Percentiles rank a stretch among this genome's conserved stretches.
phyloP scores from a whole-genome alignment of 2,329 filamentous ascomycete species.

The Colletotrichum sansevieriae region DNA sequence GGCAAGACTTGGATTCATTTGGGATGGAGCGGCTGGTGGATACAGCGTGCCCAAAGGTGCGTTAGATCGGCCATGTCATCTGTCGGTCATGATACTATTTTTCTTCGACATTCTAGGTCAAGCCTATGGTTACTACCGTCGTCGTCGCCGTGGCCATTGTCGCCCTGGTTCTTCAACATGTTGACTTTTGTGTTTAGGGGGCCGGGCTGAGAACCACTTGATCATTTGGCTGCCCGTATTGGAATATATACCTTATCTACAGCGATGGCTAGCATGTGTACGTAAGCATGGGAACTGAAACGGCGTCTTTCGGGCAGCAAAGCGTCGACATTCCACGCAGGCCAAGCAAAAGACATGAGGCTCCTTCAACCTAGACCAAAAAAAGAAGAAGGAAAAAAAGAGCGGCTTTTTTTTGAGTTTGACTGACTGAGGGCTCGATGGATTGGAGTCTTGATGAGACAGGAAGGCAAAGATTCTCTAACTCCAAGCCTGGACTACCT shows the following conservation, averaged over 20 bases:
- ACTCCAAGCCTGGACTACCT: no score
- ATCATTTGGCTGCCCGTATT: not conserved
- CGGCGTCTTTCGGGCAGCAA: not conserved
- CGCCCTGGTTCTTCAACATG: constrained; percentile 7
- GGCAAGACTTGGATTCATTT: constrained; percentile 6
- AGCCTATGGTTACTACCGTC: not conserved
- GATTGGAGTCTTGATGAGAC: not conserved
- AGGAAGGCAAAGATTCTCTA: not conserved
- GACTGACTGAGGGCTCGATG: not conserved
- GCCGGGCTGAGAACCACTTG: not conserved
- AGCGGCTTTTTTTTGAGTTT: not conserved
- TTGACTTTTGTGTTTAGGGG: not conserved
- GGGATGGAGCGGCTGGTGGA: not conserved
- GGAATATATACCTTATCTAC: not conserved
- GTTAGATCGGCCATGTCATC: constrained; percentile 11
- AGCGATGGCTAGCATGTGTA: not conserved
- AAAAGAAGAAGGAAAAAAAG: not conserved
- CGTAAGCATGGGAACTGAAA: constrained; percentile 18
- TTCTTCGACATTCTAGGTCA: constrained; percentile 8
- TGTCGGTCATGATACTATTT: constrained; percentile 8
- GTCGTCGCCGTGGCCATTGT: not conserved
- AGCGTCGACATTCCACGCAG: constrained; percentile 6
- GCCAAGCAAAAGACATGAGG: not conserved
- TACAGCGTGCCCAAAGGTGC: not conserved
- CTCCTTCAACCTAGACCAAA: not conserved